Evolutionary conservation across 169 alveolate species (phyloP), one percentile per base, ranked within the genome.

Genomic region (Plasmodium yoelii): DNA sequence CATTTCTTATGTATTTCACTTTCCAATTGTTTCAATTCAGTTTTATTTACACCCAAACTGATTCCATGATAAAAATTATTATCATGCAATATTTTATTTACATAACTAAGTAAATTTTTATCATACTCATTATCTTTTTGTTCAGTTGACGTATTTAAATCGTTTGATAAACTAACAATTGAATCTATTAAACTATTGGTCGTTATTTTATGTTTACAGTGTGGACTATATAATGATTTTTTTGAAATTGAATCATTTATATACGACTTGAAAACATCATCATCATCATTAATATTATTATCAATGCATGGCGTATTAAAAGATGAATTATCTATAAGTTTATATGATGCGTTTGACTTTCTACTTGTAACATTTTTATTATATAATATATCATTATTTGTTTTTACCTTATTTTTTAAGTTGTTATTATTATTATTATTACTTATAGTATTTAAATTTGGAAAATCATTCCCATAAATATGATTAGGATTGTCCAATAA

Each of bases 181-280:
- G 90, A 80, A 53, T 80, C 90, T 67, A 80, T 56, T 80, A 80
- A 80, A 67, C 90, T 80, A 80, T 56, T 80, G 19, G 80, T 80
- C 26, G 68, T 64, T 60, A 80, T 53, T 15, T n/a, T 60, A 53
- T 56, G 63, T 61, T 67, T 56, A 53, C 57, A 15, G 15, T 49
- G 26, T 24, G 13, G 55, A 57, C 18, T 51, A 44, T 22, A 1
- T 67, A 68, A 13, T 42, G 73, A 26, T 26, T 42, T 5, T 42
- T 59, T 22, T 24, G 70, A 42, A 39, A 51, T 13, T 53, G 39
- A n/a, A 15, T 61, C 44, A 39, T 67, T 80, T 80, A 67, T 61
- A 80, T 59, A 65, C 42, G 56, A 12, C 13, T 15, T 80, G 28
- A 49, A 47, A 67, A 39, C 26, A n/a, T 63, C 46, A 68, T 67